Percentiles rank a stretch among this genome's conserved stretches.
Evolutionary conservation across 768 basidiomycete genomes (phyloP).

Genomic region (Russula foetens): DNA sequence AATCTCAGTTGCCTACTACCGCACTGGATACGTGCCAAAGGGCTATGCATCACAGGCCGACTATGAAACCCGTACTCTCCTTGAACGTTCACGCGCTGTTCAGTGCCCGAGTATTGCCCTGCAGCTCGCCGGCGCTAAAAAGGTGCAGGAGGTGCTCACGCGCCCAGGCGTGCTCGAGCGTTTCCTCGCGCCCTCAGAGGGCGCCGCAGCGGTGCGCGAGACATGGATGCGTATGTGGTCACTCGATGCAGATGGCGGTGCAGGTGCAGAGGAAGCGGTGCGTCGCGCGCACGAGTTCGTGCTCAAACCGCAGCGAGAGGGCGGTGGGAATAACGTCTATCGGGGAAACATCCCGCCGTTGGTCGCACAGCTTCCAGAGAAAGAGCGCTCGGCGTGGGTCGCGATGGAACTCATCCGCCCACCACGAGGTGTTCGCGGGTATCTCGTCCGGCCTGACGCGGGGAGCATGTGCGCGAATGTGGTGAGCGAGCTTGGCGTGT

Average conservation of each 20-base stretch:
- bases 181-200: constrained; percentile 47
- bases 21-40: constrained; percentile 77
- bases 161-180: constrained; percentile 63
- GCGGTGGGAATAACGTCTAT: constrained; percentile 96
- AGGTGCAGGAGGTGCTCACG: constrained; percentile 84
- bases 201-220: constrained; percentile 47
- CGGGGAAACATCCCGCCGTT: constrained; percentile 72
- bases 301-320: constrained; percentile 96
- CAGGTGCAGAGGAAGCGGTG: constrained; percentile 45
- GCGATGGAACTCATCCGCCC: constrained; percentile 90
- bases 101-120: constrained; percentile 89
- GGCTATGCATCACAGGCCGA: constrained; percentile 63
- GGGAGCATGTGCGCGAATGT: constrained; percentile 48
- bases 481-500: constrained; percentile 87
- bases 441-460: constrained; percentile 66
- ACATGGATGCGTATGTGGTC: constrained; percentile 92
- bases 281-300: constrained; percentile 52
- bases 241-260: constrained; percentile 36
- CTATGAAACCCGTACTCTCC: constrained; percentile 64
- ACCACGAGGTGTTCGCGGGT: constrained; percentile 57
- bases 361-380: constrained; percentile 48
- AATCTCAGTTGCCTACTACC: constrained; percentile 86
- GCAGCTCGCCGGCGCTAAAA: constrained; percentile 95
- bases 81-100: constrained; percentile 80
- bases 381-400: constrained; percentile 82